Evolutionary conservation across 2,329 filamentous ascomycete species (phyloP).

Genomic region (Pyrenophora tritici-repentis): DNA sequence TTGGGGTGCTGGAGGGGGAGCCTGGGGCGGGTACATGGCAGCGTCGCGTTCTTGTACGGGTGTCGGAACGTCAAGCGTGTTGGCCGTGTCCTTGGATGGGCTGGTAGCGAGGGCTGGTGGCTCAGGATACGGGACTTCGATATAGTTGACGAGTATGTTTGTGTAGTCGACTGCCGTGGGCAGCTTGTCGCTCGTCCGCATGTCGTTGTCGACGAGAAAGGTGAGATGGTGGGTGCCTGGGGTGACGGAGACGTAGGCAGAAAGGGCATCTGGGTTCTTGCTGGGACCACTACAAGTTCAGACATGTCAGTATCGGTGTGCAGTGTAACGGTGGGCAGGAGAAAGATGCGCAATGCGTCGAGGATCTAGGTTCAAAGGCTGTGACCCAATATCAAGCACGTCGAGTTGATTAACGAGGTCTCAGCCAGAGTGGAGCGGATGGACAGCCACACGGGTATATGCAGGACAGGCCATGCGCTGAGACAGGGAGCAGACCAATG

Average conservation of each 20-base stretch:
- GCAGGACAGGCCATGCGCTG: conserved; percentile 20
- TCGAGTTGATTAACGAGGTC: conserved; percentile 25
- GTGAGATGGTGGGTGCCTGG: conserved; percentile 96
- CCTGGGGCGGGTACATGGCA: conserved; percentile 38
- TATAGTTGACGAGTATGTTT: conserved; percentile 97
- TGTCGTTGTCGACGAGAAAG: conserved; percentile 92
- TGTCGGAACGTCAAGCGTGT: conserved; percentile 23
- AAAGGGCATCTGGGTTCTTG: conserved; percentile 64
- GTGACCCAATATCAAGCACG: background rate
- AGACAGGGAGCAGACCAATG: conserved; percentile 33
- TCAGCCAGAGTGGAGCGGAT: conserved; percentile 17
- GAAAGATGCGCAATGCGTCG: conserved; percentile 10
- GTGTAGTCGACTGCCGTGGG: conserved; percentile 97
- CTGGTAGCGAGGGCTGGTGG: conserved; percentile 47
- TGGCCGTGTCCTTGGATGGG: conserved; percentile 23
- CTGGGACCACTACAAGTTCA: conserved; percentile 44
- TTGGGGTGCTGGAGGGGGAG: conserved; percentile 52
- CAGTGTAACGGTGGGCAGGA: conserved; percentile 37
- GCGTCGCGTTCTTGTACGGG: conserved; percentile 36
- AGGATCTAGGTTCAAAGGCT: conserved; percentile 8
- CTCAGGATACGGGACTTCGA: conserved; percentile 85
- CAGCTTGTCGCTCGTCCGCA: conserved; percentile 83
- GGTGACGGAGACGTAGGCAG: conserved; percentile 78
- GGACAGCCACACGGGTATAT: conserved; percentile 30
- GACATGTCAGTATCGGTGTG: conserved; percentile 36